A percentile compares a stretch with the other conserved stretches of the same genome.
Conservation (phyloP, 2,329 filamentous ascomycete genomes). For the Ophiocordyceps sinensis region DNA sequence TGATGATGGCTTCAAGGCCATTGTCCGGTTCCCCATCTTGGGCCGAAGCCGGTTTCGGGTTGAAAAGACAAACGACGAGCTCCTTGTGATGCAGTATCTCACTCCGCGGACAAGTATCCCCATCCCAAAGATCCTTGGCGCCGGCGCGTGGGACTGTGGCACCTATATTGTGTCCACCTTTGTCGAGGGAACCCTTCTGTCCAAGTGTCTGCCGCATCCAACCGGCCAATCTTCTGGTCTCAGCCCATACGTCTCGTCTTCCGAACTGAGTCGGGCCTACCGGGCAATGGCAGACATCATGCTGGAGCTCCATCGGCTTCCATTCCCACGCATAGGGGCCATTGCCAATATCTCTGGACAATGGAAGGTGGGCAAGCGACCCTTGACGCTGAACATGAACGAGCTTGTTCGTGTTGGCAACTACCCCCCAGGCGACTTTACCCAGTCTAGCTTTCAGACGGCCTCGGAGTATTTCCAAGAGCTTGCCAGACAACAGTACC, state of each 20-base stretch:
- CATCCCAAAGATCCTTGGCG: neutral
- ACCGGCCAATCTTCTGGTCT: neutral
- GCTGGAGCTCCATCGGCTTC: neutral
- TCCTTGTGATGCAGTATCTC: neutral
- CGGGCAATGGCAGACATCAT: neutral
- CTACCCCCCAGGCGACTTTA: neutral
- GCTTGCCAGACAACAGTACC: constrained; percentile 23
- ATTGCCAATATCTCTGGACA: neutral
- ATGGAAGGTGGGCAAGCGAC: neutral
- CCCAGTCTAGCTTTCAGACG: neutral
- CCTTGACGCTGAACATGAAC: neutral
- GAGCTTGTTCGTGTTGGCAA: constrained; percentile 1
- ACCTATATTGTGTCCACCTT: neutral
- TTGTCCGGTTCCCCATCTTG: neutral
- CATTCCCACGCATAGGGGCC: neutral
- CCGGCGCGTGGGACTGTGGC: neutral
- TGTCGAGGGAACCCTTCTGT: neutral
- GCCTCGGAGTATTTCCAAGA: constrained; percentile 16
- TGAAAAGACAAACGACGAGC: constrained; percentile 1
- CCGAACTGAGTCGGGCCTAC: neutral
- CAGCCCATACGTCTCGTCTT: neutral
- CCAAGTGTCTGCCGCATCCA: neutral
- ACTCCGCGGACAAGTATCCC: neutral
- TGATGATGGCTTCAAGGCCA: neutral
- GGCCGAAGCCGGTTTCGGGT: neutral